Conservation (phyloP, 2,329 filamentous ascomycete genomes). For the Thelonectria rubi region DNA sequence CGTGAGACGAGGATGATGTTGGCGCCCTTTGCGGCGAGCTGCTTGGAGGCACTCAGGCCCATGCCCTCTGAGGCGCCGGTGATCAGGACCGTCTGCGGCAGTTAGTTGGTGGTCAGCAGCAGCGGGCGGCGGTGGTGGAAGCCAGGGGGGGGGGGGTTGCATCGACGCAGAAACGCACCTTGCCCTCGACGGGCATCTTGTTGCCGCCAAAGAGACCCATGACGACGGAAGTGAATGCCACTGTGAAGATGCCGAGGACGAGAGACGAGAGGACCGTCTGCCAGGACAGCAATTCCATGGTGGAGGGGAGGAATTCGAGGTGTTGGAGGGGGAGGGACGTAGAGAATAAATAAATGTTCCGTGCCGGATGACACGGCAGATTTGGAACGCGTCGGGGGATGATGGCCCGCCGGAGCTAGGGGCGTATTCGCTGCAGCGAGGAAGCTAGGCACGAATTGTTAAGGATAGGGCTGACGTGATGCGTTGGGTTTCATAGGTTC, state of each 20-base stretch:
- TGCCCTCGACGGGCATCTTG: conserved; percentile 84
- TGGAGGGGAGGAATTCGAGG: conserved; percentile 1
- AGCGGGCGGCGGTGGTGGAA: conserved; percentile 9
- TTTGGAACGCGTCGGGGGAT: too few species aligned
- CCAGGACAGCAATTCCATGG: conserved; percentile 36
- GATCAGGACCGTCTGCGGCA: conserved; percentile 75
- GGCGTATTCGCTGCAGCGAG: neutral
- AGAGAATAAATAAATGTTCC: conserved; percentile 4
- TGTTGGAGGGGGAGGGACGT: conserved; percentile 19
- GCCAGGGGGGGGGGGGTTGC: neutral
- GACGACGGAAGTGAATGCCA: conserved; percentile 43
- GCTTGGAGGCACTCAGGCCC: conserved; percentile 78
- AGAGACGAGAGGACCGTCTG: conserved; percentile 23
- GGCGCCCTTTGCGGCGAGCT: conserved; percentile 84
- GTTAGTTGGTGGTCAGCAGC: conserved; percentile 7
- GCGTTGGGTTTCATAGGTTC: too few species aligned
- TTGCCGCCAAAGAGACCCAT: conserved; percentile 79
- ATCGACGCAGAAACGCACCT: conserved; percentile 65
- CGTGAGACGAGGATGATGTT: conserved; percentile 88
- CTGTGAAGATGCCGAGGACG: conserved; percentile 29
- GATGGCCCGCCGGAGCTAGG: too few species aligned
- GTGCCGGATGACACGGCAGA: neutral
- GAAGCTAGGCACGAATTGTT: too few species aligned
- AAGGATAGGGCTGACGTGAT: neutral
- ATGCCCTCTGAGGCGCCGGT: conserved; percentile 95